Evolutionary conservation across 1,284 basidiomycete genomes (phyloP), one percentile per base, ranked within the genome.

Genomic region (Pascua guehoae): DNA sequence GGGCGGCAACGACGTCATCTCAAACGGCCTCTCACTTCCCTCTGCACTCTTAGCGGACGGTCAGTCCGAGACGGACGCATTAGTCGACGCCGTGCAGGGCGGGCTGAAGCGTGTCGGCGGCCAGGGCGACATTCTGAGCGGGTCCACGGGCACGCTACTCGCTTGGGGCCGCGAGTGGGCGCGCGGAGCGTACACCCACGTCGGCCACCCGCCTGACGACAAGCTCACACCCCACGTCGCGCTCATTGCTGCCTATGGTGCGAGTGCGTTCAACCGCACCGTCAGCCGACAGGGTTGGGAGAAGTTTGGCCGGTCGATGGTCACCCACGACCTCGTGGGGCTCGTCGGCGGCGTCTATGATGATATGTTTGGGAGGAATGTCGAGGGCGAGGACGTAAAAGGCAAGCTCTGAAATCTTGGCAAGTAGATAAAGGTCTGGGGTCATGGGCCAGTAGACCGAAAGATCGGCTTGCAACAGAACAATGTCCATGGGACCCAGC

Each of bases 141-240:
- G 95, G 7, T 83, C 83, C 41, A 86, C 92, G 8, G 94, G 92
- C 0, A 85, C 91, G 0, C 85, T 96, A 72, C 80, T 97, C 59
- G 93, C 93, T 1, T 98, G 95, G 94, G 91, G 88, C 3, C 88
- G 88, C 73, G 91, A 89, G 67, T 97, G 89, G 74, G 88, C 91
- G 67, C 84, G 85, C 43, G 89, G 89, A 8, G 82, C 82, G 1
- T 93, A 87, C 66, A 86, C 69, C 36, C 53, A 68, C 43, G 71
- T 72, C 38, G 73, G 82, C 82, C 32, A 83, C 85, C 56, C 78
- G 72, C 47, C 79, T 86, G 32, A 75, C 80, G 18, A 75, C 80
- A 62, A 58, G 24, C 69, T 79, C 48, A 63, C 72, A 82, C 49
- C 81, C 80, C 61, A 83, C 41, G 70, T 97, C 62, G 89, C 93